Percentiles rank a stretch among this genome's conserved stretches.
phyloP scores from a whole-genome alignment of 2,329 filamentous ascomycete species.

The Alternaria rosae region DNA sequence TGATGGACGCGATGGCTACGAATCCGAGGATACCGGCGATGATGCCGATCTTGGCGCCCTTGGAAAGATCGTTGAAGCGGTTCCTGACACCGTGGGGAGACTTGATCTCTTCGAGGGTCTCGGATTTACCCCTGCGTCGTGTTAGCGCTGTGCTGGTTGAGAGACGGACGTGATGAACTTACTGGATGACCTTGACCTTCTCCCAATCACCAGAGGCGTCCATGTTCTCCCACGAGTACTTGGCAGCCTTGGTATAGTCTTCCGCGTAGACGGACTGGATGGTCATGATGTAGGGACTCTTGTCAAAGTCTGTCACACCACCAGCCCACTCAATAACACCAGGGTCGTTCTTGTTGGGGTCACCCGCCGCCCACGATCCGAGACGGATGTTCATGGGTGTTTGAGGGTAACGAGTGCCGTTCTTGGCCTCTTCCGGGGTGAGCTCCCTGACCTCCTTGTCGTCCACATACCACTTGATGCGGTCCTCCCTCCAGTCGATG shows the following conservation, averaged over 20 bases:
- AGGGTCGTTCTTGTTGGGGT: constrained; percentile 52
- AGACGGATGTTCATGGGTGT: constrained; percentile 76
- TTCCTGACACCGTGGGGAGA: constrained; percentile 46
- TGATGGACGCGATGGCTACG: constrained; percentile 32
- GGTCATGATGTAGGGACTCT: constrained; percentile 76
- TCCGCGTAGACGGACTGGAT: constrained; percentile 67
- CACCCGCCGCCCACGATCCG: constrained; percentile 71
- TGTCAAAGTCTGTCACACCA: constrained; percentile 70
- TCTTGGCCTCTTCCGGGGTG: constrained; percentile 64
- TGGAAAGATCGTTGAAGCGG: constrained; percentile 45
- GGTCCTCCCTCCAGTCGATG: constrained; percentile 71
- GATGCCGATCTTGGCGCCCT: constrained; percentile 46
- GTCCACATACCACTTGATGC: constrained; percentile 71
- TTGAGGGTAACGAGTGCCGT: constrained; percentile 70
- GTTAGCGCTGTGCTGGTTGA: constrained; percentile 17
- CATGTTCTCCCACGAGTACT: constrained; percentile 66
- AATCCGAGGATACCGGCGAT: constrained; percentile 37
- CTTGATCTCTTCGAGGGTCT: constrained; percentile 44
- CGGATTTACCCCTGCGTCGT: constrained; percentile 42
- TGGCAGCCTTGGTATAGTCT: constrained; percentile 66
- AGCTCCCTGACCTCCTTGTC: constrained; percentile 68
- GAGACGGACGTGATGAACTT: constrained; percentile 23
- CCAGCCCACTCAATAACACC: constrained; percentile 65
- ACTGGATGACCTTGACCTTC: constrained; percentile 59
- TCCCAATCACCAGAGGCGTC: constrained; percentile 45